Evolutionary conservation across 139 green algal genomes (phyloP).

Genomic region (Zygnema circumcarinatum): DNA sequence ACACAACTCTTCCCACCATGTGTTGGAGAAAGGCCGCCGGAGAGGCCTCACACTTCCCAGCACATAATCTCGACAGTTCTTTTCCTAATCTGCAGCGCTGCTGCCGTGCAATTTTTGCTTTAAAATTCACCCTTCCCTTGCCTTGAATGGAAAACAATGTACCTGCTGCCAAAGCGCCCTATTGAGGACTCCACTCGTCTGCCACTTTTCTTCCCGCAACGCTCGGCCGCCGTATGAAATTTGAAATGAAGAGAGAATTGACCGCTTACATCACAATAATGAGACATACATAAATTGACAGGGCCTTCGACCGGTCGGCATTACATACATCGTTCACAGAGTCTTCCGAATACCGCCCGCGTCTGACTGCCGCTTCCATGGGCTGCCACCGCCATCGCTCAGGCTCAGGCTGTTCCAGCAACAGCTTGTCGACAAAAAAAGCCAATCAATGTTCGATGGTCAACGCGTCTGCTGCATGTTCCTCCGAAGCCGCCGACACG

Average conservation of each 20-base stretch:
- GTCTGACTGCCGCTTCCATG: not conserved
- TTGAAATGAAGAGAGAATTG: not conserved
- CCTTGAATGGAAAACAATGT: too few relatives aligned
- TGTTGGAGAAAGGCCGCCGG: too few relatives aligned
- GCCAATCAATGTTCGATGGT: not conserved
- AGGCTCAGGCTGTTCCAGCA: not conserved
- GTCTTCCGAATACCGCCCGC: not conserved
- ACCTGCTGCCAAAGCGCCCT: too few relatives aligned
- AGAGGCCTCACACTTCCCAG: too few relatives aligned
- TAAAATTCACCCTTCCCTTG: too few relatives aligned
- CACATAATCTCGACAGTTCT: too few relatives aligned
- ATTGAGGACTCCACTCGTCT: too few relatives aligned
- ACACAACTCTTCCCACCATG: too few relatives aligned
- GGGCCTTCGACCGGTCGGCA: not conserved
- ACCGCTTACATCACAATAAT: not conserved
- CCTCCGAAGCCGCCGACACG: not conserved
- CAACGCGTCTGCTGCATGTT: not conserved
- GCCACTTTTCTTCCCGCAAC: too few relatives aligned
- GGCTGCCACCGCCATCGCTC: not conserved
- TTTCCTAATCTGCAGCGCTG: too few relatives aligned
- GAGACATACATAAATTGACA: not conserved
- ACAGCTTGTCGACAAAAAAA: not conserved
- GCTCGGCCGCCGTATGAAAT: too few relatives aligned
- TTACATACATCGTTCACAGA: not conserved
- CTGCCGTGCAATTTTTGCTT: too few relatives aligned